Evolutionary conservation across 768 basidiomycete genomes (phyloP), one percentile per base, ranked within the genome.

Genomic region (Leccinum longicurvipes): DNA sequence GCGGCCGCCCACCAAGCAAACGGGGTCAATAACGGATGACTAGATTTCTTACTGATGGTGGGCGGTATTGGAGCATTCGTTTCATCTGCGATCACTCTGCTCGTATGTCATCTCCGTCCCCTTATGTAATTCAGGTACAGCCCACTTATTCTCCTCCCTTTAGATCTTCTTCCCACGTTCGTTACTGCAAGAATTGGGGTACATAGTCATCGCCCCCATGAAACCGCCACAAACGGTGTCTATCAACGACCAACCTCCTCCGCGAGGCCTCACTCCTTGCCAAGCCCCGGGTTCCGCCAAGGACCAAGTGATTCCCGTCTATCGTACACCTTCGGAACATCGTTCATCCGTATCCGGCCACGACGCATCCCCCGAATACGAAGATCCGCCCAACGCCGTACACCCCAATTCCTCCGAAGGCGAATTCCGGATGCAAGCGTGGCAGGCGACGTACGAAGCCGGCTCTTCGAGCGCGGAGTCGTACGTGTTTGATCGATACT

Each of bases 141-240:
- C 34, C 29, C 10, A 19, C 39, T 15, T 21, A 28, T 24, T 50
- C 7, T 41, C 31, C 17, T 42, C 34, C n/a, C 28, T 27, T 6
- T 32, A 89, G 87, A 80, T 90, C 42, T 90, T 90, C 73, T 90
- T 90, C 74, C 89, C 89, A 32, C 86, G 87, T 45, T 87, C 87
- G 3, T 76, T 88, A 53, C 79, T 80, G 4, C 76, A 74, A 25
- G 87, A 89, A 70, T 73, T 79, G 6, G 87, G 85, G 2, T 86
- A 87, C 72, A 77, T 78, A 23, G 24, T 66, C 14, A 32, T 79
- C 48, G 58, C 72, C 17, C 55, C 66, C 46, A 60, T 56, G 50
- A 77, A 74, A 62, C 60, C 61, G 8, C 68, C 72, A 28, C 60
- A 58, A 10, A 52, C 63, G n/a, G 57, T 59, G 17, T 57, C 67